phyloP scores from a whole-genome alignment of 352 stramenopile species.

The Pythium oligandrum region DNA sequence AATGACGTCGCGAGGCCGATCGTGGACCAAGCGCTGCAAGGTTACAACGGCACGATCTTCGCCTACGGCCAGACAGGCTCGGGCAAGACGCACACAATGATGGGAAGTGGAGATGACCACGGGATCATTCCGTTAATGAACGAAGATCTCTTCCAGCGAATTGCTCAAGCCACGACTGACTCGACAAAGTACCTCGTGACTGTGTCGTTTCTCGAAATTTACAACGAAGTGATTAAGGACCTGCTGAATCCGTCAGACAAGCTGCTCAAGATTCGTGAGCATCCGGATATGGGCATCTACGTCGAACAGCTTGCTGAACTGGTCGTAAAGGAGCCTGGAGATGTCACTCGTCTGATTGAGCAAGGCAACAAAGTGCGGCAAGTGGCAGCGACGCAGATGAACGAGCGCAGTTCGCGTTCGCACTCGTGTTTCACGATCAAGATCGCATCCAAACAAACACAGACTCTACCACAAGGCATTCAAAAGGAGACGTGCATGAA shows the following conservation, averaged over 20 bases:
- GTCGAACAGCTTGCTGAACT: conserved; percentile 88
- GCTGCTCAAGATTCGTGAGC: conserved; percentile 89
- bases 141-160: conserved; percentile 70
- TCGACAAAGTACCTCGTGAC: conserved; percentile 81
- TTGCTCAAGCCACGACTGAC: conserved; percentile 26
- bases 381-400: conserved; percentile 90
- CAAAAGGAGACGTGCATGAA: conserved; percentile 79
- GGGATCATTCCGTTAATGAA: conserved; percentile 91
- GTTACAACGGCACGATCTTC: conserved; percentile 82
- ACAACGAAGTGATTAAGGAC: conserved; percentile 94
- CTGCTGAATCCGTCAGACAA: conserved; percentile 91
- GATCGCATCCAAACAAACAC: conserved; percentile 75
- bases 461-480: conserved; percentile 36
- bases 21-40: conserved; percentile 72
- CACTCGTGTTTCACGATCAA: conserved; percentile 92
- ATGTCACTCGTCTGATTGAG: conserved; percentile 80
- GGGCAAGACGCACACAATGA: conserved; percentile 89
- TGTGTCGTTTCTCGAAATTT: conserved; percentile 94
- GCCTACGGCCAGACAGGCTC: conserved; percentile 73
- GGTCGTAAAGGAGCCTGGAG: conserved; percentile 71
- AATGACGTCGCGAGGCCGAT: conserved; percentile 66
- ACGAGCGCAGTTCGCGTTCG: conserved; percentile 84
- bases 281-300: conserved; percentile 92
- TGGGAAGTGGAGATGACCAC: conserved; percentile 58
- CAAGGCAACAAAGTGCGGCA: conserved; percentile 87